phyloP scores from a whole-genome alignment of 208 protist species.

The Wallacemonas sp. region DNA sequence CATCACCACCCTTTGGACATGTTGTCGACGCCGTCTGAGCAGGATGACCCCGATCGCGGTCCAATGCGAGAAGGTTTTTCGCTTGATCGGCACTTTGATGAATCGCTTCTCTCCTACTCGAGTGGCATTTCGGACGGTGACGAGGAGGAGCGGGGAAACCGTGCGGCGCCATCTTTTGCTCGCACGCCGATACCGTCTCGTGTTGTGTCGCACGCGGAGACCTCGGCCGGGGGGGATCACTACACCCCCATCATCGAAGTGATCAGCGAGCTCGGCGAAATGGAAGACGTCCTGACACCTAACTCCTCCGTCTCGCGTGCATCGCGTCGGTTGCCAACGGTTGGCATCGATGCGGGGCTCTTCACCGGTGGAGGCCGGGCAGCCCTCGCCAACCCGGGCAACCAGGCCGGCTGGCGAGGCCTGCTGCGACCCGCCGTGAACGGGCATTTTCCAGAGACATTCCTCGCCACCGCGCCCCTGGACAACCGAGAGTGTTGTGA shows the following conservation, averaged over 20 bases:
- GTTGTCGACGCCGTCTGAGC: neutral
- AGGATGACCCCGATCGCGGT: neutral
- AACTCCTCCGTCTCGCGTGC: neutral
- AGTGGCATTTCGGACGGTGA: neutral
- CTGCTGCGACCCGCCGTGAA: neutral
- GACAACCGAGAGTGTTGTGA: neutral
- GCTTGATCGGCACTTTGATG: neutral
- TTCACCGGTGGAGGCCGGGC: too few species aligned
- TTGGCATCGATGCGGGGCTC: too few species aligned
- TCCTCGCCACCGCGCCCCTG: neutral
- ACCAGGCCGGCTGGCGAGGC: neutral
- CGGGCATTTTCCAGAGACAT: neutral
- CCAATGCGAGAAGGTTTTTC: conserved; percentile 1
- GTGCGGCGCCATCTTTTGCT: too few species aligned
- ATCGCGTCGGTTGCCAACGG: neutral
- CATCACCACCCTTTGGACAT: too few species aligned
- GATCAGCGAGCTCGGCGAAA: conserved; percentile 1
- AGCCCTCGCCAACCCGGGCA: too few species aligned
- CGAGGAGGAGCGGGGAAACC: neutral
- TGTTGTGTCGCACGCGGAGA: neutral
- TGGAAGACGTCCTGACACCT: neutral
- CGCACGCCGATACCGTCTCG: neutral
- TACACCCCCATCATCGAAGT: conserved; percentile 3
- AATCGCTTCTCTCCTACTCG: neutral
- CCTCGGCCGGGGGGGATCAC: neutral